Percentiles rank a stretch among this genome's conserved stretches.
phyloP scores from a whole-genome alignment of 768 basidiomycete species.

The Lanmaoa rubissima region DNA sequence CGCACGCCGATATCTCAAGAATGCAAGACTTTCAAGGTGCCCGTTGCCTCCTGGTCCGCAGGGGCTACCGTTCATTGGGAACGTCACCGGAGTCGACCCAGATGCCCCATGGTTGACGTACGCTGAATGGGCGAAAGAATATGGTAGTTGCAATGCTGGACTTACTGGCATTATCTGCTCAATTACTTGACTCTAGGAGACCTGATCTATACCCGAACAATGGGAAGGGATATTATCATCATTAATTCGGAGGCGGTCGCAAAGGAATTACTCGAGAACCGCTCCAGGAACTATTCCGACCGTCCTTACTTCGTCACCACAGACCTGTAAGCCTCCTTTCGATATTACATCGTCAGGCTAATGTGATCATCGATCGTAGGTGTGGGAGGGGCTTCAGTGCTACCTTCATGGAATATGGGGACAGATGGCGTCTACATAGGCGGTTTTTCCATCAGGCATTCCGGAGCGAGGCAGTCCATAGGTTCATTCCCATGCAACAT shows the following conservation, averaged over 20 bases:
- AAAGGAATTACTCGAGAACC: slow-evolving; percentile 46
- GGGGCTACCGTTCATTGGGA: slow-evolving; percentile 39
- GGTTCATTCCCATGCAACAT: slow-evolving; percentile 31
- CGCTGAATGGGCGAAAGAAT: slow-evolving; percentile 37
- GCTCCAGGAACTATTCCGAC: slow-evolving; percentile 50
- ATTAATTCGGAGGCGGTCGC: slow-evolving; percentile 45
- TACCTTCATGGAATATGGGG: slow-evolving; percentile 30
- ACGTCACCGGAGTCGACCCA: slow-evolving; percentile 33
- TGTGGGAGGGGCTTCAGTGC: slow-evolving; percentile 23
- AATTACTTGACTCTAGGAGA: slow-evolving; percentile 30
- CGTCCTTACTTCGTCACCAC: slow-evolving; percentile 37
- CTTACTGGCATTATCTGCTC: neutral
- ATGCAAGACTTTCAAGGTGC: no score
- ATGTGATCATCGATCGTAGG: slow-evolving; percentile 2
- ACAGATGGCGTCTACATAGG: slow-evolving; percentile 34
- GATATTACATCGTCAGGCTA: neutral
- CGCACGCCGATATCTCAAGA: slow-evolving; percentile 5
- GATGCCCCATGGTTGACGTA: slow-evolving; percentile 37
- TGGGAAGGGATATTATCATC: slow-evolving; percentile 45
- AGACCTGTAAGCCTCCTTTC: slow-evolving; percentile 3
- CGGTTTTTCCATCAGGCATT: slow-evolving; percentile 30
- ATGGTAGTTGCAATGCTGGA: slow-evolving; percentile 25
- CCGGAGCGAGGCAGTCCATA: slow-evolving; percentile 19
- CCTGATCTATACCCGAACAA: slow-evolving; percentile 47
- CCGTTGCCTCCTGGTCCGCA: slow-evolving; percentile 40